Conservation (phyloP, 2,329 filamentous ascomycete genomes). For the Sporothrix brunneoviolacea region DNA sequence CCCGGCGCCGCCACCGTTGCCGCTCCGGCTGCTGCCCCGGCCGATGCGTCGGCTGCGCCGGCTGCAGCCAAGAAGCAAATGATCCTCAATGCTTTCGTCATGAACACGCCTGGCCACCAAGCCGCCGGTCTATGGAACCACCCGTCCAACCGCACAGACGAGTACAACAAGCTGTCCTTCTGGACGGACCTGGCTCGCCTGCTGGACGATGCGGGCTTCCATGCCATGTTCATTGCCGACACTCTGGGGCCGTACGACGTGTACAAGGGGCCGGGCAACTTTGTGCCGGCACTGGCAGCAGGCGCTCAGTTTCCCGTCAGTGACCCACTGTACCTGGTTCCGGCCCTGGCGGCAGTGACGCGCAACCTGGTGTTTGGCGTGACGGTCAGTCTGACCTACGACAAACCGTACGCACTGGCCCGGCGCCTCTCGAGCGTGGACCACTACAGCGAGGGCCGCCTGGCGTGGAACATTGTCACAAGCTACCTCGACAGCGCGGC, state of each 20-base stretch:
- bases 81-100: constrained; percentile 38
- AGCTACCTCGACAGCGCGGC: constrained; percentile 16
- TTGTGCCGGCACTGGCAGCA: constrained; percentile 9
- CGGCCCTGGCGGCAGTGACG: constrained; percentile 16
- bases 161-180: constrained; percentile 14
- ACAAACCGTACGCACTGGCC: constrained; percentile 12
- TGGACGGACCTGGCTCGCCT: constrained; percentile 16
- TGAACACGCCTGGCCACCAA: constrained; percentile 17
- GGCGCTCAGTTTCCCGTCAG: constrained; percentile 18
- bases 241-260: constrained; percentile 16
- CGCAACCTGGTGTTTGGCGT: constrained; percentile 14
- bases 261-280: constrained; percentile 15
- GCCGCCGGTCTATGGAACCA: constrained; percentile 17
- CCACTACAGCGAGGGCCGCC: constrained; percentile 12
- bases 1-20: too few relatives aligned
- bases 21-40: too few relatives aligned
- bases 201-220: constrained; percentile 16
- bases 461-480: constrained; percentile 21
- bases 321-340: constrained; percentile 12
- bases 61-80: constrained; percentile 31
- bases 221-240: constrained; percentile 18
- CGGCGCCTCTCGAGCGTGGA: constrained; percentile 13
- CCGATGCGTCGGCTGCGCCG: too few relatives aligned
- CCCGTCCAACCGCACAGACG: constrained; percentile 13
- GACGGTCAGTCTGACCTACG: constrained; percentile 11